A percentile compares a stretch with the other conserved stretches of the same genome.
These are phyloP conservation scores for Peronospora destructor DNA, from an alignment of 352 stramenopile genomes.

Conservation along the genomic window DNA sequence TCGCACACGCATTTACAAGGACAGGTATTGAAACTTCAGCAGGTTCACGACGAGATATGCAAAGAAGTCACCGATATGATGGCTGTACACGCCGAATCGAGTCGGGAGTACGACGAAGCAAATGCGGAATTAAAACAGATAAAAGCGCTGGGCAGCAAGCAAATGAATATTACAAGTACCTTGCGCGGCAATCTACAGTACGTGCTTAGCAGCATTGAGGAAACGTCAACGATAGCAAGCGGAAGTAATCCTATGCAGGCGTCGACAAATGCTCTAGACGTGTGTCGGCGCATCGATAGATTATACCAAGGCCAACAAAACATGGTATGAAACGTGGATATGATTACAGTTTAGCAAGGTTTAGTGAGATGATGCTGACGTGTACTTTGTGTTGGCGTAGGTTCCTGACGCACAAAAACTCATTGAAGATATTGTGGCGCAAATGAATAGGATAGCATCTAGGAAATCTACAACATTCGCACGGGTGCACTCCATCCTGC, in stretches of 20 bases:
- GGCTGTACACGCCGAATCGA: conserved; percentile 34
- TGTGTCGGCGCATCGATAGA: conserved; percentile 77
- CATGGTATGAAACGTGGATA: conserved; percentile 29
- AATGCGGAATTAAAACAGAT: conserved; percentile 43
- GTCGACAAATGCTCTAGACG: conserved; percentile 67
- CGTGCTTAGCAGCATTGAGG: conserved; percentile 60
- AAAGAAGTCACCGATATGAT: conserved; percentile 55
- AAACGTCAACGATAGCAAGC: conserved; percentile 47
- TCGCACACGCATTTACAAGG: conserved; percentile 57
- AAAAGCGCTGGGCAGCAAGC: conserved; percentile 37
- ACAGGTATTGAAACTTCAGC: conserved; percentile 59
- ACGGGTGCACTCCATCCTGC: conserved; percentile 52
- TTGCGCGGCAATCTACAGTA: conserved; percentile 60
- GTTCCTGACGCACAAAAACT: conserved; percentile 62
- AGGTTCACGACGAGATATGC: conserved; percentile 60
- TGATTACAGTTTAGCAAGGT: not conserved
- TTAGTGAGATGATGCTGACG: conserved; percentile 2
- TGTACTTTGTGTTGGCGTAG: conserved; percentile 21
- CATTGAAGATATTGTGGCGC: conserved; percentile 47
- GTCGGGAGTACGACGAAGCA: conserved; percentile 39
- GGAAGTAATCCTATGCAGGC: conserved; percentile 69
- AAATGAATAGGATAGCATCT: conserved; percentile 48
- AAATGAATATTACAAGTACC: conserved; percentile 53
- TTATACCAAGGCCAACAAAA: conserved; percentile 72
- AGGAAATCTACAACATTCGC: conserved; percentile 49